A percentile compares a stretch with the other conserved stretches of the same genome.
Evolutionary conservation across 208 protist genomes (phyloP).

Genomic region (Herpetomonas samuelpessoai): DNA sequence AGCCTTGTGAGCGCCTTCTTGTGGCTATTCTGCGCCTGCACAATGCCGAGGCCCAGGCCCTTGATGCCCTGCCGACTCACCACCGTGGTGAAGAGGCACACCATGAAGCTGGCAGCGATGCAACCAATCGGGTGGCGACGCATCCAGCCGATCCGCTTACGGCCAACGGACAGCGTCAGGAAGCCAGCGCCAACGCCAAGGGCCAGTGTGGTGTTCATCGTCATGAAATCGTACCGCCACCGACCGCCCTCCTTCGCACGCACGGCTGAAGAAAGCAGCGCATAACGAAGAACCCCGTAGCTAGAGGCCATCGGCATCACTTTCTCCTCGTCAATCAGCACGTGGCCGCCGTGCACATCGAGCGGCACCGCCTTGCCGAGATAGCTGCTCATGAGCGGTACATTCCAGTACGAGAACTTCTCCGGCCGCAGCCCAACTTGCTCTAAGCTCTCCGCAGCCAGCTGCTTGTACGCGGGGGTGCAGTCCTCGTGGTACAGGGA

Average conservation of each 20-base stretch:
- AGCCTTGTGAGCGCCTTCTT: conserved; percentile 54
- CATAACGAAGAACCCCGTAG: conserved; percentile 78
- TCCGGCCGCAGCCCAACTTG: conserved; percentile 36
- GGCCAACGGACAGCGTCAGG: conserved; percentile 33
- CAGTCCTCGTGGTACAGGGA: conserved; percentile 73
- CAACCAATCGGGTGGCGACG: conserved; percentile 60
- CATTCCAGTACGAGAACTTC: conserved; percentile 64
- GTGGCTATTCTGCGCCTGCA: conserved; percentile 68
- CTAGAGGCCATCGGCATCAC: conserved; percentile 40
- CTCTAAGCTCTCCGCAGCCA: conserved; percentile 42
- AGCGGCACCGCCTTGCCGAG: conserved; percentile 65
- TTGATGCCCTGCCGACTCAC: conserved; percentile 41
- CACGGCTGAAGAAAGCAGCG: conserved; percentile 53
- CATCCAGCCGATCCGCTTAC: conserved; percentile 52
- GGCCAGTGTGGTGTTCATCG: conserved; percentile 74
- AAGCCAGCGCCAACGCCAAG: conserved; percentile 44
- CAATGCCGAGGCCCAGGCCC: conserved; percentile 57
- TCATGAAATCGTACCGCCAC: conserved; percentile 79
- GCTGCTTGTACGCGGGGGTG: conserved; percentile 36
- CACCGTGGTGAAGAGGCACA: conserved; percentile 39
- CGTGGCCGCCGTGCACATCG: conserved; percentile 73
- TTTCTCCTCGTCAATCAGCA: conserved; percentile 68
- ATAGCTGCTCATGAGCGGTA: conserved; percentile 68
- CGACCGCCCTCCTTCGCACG: conserved; percentile 66
- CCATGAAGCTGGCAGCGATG: conserved; percentile 28